Evolutionary conservation across 2,329 filamentous ascomycete species (phyloP).

Genomic region (Penicillium sp.): DNA sequence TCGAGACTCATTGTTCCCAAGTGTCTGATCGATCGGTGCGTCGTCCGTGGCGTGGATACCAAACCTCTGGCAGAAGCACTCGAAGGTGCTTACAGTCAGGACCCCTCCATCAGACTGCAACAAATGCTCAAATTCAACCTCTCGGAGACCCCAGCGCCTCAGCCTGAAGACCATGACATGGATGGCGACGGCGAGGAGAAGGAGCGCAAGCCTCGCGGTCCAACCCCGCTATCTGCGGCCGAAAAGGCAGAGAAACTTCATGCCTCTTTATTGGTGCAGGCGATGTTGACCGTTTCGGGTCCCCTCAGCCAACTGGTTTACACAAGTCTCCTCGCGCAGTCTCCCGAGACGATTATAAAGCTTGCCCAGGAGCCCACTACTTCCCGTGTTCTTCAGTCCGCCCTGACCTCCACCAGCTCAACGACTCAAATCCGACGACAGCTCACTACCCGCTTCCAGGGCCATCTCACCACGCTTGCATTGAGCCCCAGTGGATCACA

Average conservation of each 20-base stretch:
- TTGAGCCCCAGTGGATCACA: slow-evolving; percentile 65
- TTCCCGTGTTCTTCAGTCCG: slow-evolving; percentile 66
- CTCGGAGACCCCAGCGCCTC: slow-evolving; percentile 8
- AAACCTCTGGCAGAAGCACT: slow-evolving; percentile 58
- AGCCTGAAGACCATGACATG: slow-evolving; percentile 43
- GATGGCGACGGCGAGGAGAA: slow-evolving; percentile 50
- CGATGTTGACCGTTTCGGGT: slow-evolving; percentile 75
- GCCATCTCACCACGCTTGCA: slow-evolving; percentile 61
- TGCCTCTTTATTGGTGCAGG: slow-evolving; percentile 76
- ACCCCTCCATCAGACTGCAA: slow-evolving; percentile 53
- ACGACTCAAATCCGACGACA: slow-evolving; percentile 61
- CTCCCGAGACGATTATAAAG: slow-evolving; percentile 57
- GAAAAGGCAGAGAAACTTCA: slow-evolving; percentile 69
- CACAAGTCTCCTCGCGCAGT: slow-evolving; percentile 65
- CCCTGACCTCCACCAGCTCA: slow-evolving; percentile 57
- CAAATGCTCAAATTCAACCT: slow-evolving; percentile 59
- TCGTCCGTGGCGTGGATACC: slow-evolving; percentile 64
- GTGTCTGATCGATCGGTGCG: slow-evolving; percentile 79
- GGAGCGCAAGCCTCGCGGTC: slow-evolving; percentile 12
- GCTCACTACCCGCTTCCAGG: slow-evolving; percentile 64
- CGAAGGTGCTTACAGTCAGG: slow-evolving; percentile 59
- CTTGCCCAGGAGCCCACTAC: slow-evolving; percentile 65
- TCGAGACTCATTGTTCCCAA: slow-evolving; percentile 77
- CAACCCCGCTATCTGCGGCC: slow-evolving; percentile 37
- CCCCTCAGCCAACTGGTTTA: slow-evolving; percentile 70